Evolutionary conservation across 2,329 filamentous ascomycete species (phyloP), one percentile per base, ranked within the genome.

Genomic region (Emergomyces pasteurianus): DNA sequence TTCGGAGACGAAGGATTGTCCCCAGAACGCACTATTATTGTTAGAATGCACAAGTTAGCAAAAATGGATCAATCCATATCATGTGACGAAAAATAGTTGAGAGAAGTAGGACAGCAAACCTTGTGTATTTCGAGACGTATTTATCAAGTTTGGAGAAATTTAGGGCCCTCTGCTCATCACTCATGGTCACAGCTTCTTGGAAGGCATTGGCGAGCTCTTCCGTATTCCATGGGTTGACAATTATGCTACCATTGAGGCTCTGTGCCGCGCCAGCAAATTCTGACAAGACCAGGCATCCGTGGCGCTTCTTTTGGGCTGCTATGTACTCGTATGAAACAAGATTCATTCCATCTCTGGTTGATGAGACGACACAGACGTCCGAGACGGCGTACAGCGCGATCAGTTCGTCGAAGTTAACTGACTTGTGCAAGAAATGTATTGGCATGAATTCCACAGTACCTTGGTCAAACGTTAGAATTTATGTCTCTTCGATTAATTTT

Each of bases 261-360:
- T 97, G 94, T 0, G 94, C 92, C 8, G 94, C 94, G 50, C 94
- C 94, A 0, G 94, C 92, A 71, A 99, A 97, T 73, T 99, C 94
- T 55, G 92, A 96, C 38, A 99, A 83, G 60, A 99, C 92, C 84
- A 99, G 87, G 63, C 90, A 88, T 62, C 94, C 94, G 71, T 97
- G 90, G 58, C 90, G 87, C 71, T 95, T 86, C 67, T 89, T 84
- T 72, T 99, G 92, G 2, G 89, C 90, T 28, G 92, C 92, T 66
- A 99, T 96, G 78, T 97, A 99, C 75, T 99, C 92, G 76, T 96
- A 97, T 0, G 91, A 95, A 38, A 97, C 94, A 36, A 99, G 81
- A 74, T 99, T 99, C 94, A 99, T 99, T 70, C 94, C 94, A 72
- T 99, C 94, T 57, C 94, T 88, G n/a, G 90, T 97, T 2, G 89